Conservation (phyloP, 352 stramenopile genomes). For the Thalassiosira delicatula region DNA sequence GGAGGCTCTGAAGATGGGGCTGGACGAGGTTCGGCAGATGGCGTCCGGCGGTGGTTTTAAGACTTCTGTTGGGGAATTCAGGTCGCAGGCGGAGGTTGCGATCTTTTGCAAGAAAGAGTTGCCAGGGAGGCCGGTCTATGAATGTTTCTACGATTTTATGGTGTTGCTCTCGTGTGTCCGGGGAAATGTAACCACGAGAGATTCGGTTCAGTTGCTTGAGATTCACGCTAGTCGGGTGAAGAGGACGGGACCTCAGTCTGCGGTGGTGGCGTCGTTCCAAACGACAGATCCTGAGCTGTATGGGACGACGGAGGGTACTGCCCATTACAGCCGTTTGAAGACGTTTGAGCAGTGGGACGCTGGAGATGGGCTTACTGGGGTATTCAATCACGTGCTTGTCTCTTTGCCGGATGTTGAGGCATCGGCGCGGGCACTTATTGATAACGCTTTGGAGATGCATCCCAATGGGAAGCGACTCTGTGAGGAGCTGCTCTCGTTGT, state of each 20-base stretch:
- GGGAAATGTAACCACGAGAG: neutral
- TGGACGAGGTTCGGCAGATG: neutral
- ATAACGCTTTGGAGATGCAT: neutral
- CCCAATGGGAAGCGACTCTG: neutral
- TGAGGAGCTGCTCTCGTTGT: neutral
- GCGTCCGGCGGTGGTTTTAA: neutral
- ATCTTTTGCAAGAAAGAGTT: neutral
- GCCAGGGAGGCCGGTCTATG: neutral
- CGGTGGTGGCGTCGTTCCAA: neutral
- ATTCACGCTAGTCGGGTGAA: neutral
- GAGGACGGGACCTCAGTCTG: neutral
- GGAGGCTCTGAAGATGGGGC: neutral
- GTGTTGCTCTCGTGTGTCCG: neutral
- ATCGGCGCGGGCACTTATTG: neutral
- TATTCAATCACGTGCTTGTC: neutral
- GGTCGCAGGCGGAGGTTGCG: neutral
- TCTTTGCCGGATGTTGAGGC: neutral
- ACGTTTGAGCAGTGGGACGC: neutral
- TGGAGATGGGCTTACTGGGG: neutral
- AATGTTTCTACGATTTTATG: neutral
- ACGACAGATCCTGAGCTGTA: neutral
- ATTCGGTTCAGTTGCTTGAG: neutral
- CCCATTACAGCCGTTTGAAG: neutral
- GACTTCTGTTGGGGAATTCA: neutral
- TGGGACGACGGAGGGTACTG: neutral